phyloP scores from a whole-genome alignment of 805 yeast species.

The Pichia occidentalis region DNA sequence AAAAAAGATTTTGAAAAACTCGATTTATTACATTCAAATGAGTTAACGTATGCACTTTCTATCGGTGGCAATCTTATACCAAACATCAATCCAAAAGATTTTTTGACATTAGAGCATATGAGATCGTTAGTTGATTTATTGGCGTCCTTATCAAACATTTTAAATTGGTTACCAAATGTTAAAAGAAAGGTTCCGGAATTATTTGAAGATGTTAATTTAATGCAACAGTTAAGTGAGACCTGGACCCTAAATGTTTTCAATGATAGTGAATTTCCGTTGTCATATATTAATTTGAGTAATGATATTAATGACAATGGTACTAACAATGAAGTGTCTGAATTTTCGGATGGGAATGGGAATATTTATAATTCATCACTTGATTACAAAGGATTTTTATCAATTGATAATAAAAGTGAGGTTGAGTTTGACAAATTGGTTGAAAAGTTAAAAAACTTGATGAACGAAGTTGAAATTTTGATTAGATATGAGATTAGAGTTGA shows the following conservation, averaged over 20 bases:
- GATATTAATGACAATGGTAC: constrained; percentile 1
- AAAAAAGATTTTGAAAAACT: constrained; percentile 11
- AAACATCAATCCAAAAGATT: constrained; percentile 12
- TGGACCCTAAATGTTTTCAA: constrained; percentile 24
- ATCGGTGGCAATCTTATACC: constrained; percentile 5
- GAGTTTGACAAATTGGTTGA: constrained; percentile 34
- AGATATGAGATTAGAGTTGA: constrained; percentile 47
- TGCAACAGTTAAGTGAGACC: constrained; percentile 22
- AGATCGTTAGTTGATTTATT: constrained; percentile 47
- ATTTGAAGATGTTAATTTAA: constrained; percentile 12
- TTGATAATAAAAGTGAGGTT: constrained; percentile 23
- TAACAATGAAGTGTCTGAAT: not conserved
- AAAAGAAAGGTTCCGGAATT: constrained; percentile 33
- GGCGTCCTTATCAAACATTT: constrained; percentile 49
- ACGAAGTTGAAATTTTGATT: constrained; percentile 39
- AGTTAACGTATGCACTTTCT: constrained; percentile 10
- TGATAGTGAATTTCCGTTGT: constrained; percentile 8
- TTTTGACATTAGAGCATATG: constrained; percentile 34
- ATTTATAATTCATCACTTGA: no score
- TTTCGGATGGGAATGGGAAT: no score
- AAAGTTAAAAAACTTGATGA: constrained; percentile 32
- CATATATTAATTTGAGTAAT: constrained; percentile 5
- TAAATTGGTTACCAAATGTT: constrained; percentile 53
- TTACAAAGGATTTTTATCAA: constrained; percentile 20
- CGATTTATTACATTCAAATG: constrained; percentile 7